phyloP scores from a whole-genome alignment of 495 filamentous ascomycete genomes.

The Penicillium paxilli region DNA sequence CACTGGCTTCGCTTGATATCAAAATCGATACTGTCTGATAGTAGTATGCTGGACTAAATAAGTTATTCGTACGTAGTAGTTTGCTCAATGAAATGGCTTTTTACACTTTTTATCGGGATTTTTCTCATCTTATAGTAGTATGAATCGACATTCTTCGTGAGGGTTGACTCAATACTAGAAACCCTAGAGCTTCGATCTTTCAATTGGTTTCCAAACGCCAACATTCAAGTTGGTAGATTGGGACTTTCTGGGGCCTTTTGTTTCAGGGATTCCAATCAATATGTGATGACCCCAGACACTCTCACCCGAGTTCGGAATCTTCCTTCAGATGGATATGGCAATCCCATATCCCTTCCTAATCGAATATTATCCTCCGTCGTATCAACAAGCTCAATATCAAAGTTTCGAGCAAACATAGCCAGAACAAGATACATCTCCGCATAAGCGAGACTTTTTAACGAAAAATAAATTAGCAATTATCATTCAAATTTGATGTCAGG shows the following conservation, averaged over 20 bases:
- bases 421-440: conserved; percentile 39
- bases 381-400: conserved; percentile 36
- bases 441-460: conserved; percentile 32
- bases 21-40: neutral
- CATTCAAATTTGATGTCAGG: neutral
- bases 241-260: no score
- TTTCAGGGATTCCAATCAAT: no score
- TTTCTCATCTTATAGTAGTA: no score
- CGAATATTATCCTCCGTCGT: conserved; percentile 32
- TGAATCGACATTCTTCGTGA: no score
- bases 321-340: conserved; percentile 16
- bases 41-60: no score
- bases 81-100: no score
- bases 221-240: no score
- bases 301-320: conserved; percentile 17
- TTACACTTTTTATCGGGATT: no score
- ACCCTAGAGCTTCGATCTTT: no score
- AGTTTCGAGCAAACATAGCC: conserved; percentile 37
- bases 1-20: conserved; percentile 41
- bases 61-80: no score
- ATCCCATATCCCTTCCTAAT: conserved; percentile 20
- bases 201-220: no score
- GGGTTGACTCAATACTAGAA: no score
- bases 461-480: neutral
- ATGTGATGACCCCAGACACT: conserved; percentile 5